These are phyloP conservation scores for Suillus cothurnatus DNA, from an alignment of 768 basidiomycete genomes.

Conservation along the genomic window DNA sequence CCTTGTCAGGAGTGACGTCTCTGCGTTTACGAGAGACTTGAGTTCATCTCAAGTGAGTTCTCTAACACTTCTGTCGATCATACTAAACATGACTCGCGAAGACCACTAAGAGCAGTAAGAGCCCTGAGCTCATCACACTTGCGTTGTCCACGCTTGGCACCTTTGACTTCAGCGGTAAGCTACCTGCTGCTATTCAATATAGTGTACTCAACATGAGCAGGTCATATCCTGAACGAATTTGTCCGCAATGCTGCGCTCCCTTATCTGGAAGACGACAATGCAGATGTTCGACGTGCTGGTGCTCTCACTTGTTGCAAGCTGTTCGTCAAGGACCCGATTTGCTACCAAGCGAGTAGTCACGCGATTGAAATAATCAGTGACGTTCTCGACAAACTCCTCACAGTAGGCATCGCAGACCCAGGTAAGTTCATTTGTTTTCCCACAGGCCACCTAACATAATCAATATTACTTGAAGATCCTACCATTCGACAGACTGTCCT, in stretches of 20 bases:
- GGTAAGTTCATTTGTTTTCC: constrained; percentile 47
- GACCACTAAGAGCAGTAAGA: constrained; percentile 58
- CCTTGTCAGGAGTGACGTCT: constrained; percentile 54
- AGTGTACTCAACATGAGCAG: constrained; percentile 37
- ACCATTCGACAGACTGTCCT: constrained; percentile 86
- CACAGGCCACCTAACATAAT: constrained; percentile 10
- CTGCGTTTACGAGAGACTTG: constrained; percentile 51
- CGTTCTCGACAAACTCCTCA: constrained; percentile 94
- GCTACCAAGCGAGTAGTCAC: constrained; percentile 93
- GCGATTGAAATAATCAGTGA: constrained; percentile 97
- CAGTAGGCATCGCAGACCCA: constrained; percentile 95
- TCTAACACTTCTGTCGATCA: neutral
- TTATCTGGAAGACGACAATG: constrained; percentile 90
- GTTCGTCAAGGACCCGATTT: constrained; percentile 94
- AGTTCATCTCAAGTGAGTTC: constrained; percentile 47
- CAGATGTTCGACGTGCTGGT: constrained; percentile 86
- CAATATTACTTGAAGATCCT: constrained; percentile 47
- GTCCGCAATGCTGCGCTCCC: constrained; percentile 89
- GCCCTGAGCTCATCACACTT: constrained; percentile 70
- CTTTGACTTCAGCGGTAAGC: constrained; percentile 91
- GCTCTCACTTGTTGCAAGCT: constrained; percentile 90
- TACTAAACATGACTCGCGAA: constrained; percentile 21
- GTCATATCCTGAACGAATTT: constrained; percentile 94
- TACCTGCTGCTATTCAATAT: neutral
- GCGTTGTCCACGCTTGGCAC: constrained; percentile 85